Evolutionary conservation across 2,329 filamentous ascomycete species (phyloP), one percentile per base, ranked within the genome.

Genomic region (Plectosphaerella cucumerina): DNA sequence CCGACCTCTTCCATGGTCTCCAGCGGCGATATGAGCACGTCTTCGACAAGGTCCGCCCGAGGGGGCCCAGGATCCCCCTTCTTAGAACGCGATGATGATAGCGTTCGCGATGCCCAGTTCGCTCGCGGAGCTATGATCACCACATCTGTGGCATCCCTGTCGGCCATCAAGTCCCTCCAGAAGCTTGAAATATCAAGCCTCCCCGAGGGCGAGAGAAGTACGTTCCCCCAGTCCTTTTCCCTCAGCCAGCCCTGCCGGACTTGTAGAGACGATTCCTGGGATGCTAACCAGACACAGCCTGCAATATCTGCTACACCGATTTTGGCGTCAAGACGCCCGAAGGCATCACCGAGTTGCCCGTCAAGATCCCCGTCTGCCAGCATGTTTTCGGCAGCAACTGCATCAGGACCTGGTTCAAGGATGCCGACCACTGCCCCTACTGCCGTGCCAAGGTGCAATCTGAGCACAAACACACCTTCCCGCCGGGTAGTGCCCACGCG

Each of bases 261-360:
- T 3, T 9, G 18, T 14, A 22, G 3, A 26, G 23, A 12, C 21
- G n/a, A 39, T 9, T 8, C 11, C 12, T 21, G n/a, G 46, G 51
- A 39, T 6, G 20, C 23, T 53, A 37, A 56, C 44, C 3, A 12
- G 14, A 11, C 41, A 1, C 56, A 86, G 82, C 66, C 14, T 86
- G 82, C 60, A 74, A 80, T 18, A 86, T 86, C 52, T 86, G 82
- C 65, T 85, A 85, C 60, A 84, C 84, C 55, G 80, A 84, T 9
- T 85, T 78, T 57, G 80, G 80, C 33, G 69, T 75, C 14, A 62
- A 69, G 51, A 81, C 76, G 23, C 81, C 82, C 0, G 83, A 86
- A 55, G 82, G 81, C 1, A 65, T 80, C 18, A 73, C 70, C 44
- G 83, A 86, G 60, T 69, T 65, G 3, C 80, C 83, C 1, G 62